Conservation (phyloP, 805 yeast genomes). For the Candida hungchunana region DNA sequence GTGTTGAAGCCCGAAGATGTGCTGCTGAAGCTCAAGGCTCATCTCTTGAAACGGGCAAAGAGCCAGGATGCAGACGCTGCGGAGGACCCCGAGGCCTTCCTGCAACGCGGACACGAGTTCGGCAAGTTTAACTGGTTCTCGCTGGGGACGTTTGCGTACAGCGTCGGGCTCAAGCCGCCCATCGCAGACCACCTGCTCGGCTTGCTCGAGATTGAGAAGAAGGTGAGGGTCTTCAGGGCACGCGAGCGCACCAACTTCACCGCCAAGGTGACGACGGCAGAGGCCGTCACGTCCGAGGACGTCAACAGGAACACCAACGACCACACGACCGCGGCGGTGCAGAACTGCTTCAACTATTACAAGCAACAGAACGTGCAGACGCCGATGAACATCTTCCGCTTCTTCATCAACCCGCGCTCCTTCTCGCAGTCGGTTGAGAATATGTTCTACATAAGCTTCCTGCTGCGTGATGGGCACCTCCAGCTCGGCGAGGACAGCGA, state of each 20-base stretch:
- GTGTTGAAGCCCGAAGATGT: conserved; percentile 47
- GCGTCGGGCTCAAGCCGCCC: conserved; percentile 42
- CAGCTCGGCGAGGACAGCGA: conserved; percentile 49
- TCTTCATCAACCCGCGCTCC: conserved; percentile 70
- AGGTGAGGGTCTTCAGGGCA: conserved; percentile 31
- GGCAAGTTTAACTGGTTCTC: conserved; percentile 54
- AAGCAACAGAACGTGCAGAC: conserved; percentile 28
- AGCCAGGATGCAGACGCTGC: conserved; percentile 18
- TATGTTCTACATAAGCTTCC: conserved; percentile 75
- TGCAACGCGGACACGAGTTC: conserved; percentile 32
- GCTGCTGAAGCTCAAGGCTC: conserved; percentile 33
- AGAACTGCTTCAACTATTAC: conserved; percentile 43
- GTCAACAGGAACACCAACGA: conserved; percentile 46
- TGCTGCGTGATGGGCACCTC: conserved; percentile 69
- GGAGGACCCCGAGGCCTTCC: conserved; percentile 23
- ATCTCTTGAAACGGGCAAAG: conserved; percentile 33
- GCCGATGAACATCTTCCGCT: conserved; percentile 55
- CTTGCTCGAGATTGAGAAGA: conserved; percentile 60
- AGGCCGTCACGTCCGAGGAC: conserved; percentile 47
- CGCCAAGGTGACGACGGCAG: conserved; percentile 46
- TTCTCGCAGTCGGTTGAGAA: conserved; percentile 81
- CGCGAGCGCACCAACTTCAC: conserved; percentile 42
- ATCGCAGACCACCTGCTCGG: conserved; percentile 65
- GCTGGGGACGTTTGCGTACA: conserved; percentile 49
- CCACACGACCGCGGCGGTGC: conserved; percentile 64